Evolutionary conservation across 805 yeast species (phyloP), one percentile per base, ranked within the genome.

Genomic region (Starmera pachycereana): DNA sequence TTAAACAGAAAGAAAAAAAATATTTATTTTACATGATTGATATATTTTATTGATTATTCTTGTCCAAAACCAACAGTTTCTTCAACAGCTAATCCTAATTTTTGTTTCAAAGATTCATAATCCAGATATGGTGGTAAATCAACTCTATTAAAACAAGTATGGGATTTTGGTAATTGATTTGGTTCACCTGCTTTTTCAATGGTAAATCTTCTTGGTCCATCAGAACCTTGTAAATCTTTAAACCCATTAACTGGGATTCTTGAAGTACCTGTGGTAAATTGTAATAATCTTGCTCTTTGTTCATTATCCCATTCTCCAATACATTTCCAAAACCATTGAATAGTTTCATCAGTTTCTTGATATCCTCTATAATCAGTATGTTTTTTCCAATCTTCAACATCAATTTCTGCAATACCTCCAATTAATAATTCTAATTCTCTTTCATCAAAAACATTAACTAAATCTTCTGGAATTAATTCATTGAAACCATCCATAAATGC

Each of bases 41-140:
- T n/a, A n/a, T n/a, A n/a, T n/a, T n/a, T n/a, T n/a, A n/a, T n/a
- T 22, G 25, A 39, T 42, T 39, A 90, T 71, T 92, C 98, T 68
- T 92, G 97, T 44, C 98, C 98, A 60, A 92, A 92, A 37, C 99
- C 99, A 59, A 92, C 92, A 12, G 99, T 92, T 66, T 92, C 97
- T 63, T 92, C 99, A 32, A 92, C 97, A 28, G 99, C 99, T 61
- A 90, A 72, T 30, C 95, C 82, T 54, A 92, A 73, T 63, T 92
- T 92, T 64, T 87, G 92, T 56, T 78, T 86, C 71, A 92, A 65
- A 39, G 84, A 71, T 39, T 83, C 96, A 60, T 74, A 85, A 57
- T 83, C 89, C 43, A 72, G 73, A 63, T 92, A 92, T 42, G 94
- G 95, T 33, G 99, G 99, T 56, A 92, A 72, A 68, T 92, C 98